A percentile compares a stretch with the other conserved stretches of the same genome.
Evolutionary conservation across 495 filamentous ascomycete genomes (phyloP).

Genomic region (Tuber melanosporum): DNA sequence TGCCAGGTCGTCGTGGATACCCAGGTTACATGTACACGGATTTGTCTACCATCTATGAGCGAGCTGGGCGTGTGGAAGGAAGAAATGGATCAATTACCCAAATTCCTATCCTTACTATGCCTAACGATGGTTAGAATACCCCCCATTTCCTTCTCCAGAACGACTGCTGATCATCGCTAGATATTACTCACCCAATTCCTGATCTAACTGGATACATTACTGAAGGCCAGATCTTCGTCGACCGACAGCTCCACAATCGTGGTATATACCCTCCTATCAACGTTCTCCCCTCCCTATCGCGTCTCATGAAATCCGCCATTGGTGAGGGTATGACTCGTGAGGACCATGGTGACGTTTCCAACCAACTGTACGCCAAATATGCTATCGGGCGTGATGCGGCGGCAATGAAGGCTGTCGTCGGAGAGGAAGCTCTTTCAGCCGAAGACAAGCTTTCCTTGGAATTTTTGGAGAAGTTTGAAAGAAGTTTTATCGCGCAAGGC

Average conservation of each 20-base stretch:
- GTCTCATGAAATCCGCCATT: constrained; percentile 99
- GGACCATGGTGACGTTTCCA: constrained; percentile 96
- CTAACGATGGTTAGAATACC: constrained; percentile 72
- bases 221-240: constrained; percentile 96
- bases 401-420: constrained; percentile 98
- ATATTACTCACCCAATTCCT: constrained; percentile 99
- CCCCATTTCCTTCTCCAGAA: constrained; percentile 2
- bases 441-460: constrained; percentile 98
- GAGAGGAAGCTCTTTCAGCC: constrained; percentile 87
- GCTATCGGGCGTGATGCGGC: constrained; percentile 97
- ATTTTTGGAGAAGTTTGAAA: constrained; percentile 97
- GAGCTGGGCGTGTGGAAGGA: constrained; percentile 94
- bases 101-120: constrained; percentile 98
- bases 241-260: constrained; percentile 90
- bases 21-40: constrained; percentile 99
- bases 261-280: constrained; percentile 98
- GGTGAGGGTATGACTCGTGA: constrained; percentile 91
- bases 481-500: constrained; percentile 82
- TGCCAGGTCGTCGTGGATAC: constrained; percentile 98
- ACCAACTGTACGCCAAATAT: constrained; percentile 99
- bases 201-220: constrained; percentile 99
- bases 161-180: constrained; percentile 45
- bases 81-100: constrained; percentile 98
- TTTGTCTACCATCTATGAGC: constrained; percentile 99
- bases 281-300: constrained; percentile 93